A percentile compares a stretch with the other conserved stretches of the same genome.
phyloP scores from a whole-genome alignment of 306 rosid genomes.

The Pyrus communis region DNA sequence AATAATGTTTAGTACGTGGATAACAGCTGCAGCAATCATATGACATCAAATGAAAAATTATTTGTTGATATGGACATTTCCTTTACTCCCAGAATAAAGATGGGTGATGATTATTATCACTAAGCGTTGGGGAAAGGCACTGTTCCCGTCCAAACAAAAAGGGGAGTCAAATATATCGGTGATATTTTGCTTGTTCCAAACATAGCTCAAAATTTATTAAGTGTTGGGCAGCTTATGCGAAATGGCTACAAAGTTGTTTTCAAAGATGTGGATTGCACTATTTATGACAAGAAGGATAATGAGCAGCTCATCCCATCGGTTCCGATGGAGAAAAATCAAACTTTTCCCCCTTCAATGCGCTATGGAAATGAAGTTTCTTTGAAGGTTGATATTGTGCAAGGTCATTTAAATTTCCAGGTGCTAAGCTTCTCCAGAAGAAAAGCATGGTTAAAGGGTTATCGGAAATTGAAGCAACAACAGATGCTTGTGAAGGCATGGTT shows the following conservation, averaged over 20 bases:
- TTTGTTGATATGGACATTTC: background rate
- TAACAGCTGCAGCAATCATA: no score
- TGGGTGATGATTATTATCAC: background rate
- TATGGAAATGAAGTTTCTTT: background rate
- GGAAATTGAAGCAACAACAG: no score
- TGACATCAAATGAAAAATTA: background rate
- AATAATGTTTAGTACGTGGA: no score
- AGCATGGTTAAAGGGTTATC: no score
- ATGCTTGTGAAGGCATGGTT: no score
- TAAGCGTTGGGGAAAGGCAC: background rate
- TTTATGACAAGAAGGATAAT: background rate
- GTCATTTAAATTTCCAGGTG: no score
- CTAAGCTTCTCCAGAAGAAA: no score
- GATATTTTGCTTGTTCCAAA: background rate
- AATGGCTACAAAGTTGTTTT: background rate
- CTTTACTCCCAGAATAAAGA: background rate
- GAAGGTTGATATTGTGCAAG: background rate
- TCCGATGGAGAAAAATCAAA: background rate
- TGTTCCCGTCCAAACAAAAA: background rate
- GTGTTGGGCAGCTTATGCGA: background rate
- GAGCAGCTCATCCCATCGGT: background rate
- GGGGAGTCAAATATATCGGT: background rate
- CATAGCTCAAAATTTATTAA: background rate
- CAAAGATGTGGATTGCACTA: background rate
- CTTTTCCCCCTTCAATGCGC: background rate